Base-by-base conservation (phyloP, 2,329 filamentous ascomycete genomes). In the Fusarium hainanense region DNA sequence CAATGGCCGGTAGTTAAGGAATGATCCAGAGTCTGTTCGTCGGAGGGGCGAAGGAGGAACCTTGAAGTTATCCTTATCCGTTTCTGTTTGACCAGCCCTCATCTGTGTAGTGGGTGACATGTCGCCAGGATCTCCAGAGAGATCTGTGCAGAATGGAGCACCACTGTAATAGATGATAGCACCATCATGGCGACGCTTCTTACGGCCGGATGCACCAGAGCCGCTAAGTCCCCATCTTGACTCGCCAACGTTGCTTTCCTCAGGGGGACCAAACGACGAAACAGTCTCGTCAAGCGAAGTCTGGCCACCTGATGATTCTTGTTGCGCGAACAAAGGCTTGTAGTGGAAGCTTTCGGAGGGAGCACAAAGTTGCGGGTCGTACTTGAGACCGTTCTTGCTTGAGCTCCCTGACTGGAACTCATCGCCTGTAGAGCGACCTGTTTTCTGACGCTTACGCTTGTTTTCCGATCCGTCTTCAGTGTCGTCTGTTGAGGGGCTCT, bases 111-210 rank as follows among this genome's bases (percentile, higher is more conserved):
- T 77, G 2, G 84, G 83, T 0, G 83, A 85, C 3, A 78, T 66
- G 23, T 85, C 84, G 3, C 84, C 84, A 13, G 82, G 82, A 71
- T 94, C 91, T 3, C 90, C 90, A 18, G 90, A 92, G 6, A 96
- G 80, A 77, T 97, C 93, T 2, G 90, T 94, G 77, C 90, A 96
- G 77, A 96, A 97, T 1, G 88, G 88, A 2, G 91, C 91, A 27
- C 91, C 92, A 64, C 87, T 93, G 77, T 95, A 97, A 75, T 94
- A 97, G 20, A 95, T 93, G 70, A 97, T 91, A 2, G 92, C 89
- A 11, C 93, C 93, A 62, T 92, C 89, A 14, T 89, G 85, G 1
- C 83, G 85, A 27, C 86, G 85, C 77, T 86, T 88, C 69, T 81
- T 85, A 68, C 80, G 83, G 74, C 75, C 84, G 59, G 79, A 85